Evolutionary conservation across 208 protist genomes (phyloP).

Genomic region (Phytomonas sp.): DNA sequence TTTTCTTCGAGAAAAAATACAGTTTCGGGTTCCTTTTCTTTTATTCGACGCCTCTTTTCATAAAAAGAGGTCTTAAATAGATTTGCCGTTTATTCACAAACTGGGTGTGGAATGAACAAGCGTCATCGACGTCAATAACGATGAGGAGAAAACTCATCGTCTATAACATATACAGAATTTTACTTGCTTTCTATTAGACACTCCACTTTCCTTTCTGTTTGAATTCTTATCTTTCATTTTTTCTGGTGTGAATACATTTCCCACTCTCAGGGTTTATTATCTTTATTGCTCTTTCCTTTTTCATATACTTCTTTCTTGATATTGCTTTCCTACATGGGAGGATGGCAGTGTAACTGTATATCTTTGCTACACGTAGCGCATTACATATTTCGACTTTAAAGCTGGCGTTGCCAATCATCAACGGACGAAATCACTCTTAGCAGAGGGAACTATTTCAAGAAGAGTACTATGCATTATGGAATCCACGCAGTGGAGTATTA

Average conservation of each 20-base stretch:
- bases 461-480: background rate
- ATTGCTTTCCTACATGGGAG: background rate
- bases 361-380: background rate
- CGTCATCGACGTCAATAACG: background rate
- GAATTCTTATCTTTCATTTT: background rate
- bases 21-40: conserved; percentile 3
- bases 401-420: background rate
- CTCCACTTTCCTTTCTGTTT: background rate
- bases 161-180: background rate
- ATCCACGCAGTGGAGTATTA: background rate
- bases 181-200: background rate
- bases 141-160: background rate
- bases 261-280: conserved; percentile 3
- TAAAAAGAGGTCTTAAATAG: background rate
- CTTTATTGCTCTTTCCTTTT: background rate
- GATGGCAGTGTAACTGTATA: background rate
- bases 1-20: background rate
- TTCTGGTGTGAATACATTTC: background rate
- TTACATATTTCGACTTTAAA: background rate
- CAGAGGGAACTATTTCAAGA: background rate
- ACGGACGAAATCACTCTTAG: background rate
- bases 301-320: too few species aligned
- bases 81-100: background rate
- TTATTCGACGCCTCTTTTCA: background rate
- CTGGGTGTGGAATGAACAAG: background rate